A percentile compares a stretch with the other conserved stretches of the same genome.
These are phyloP conservation scores for Chalara sp. DNA, from an alignment of 2,329 filamentous ascomycete genomes.

Conservation along the genomic window DNA sequence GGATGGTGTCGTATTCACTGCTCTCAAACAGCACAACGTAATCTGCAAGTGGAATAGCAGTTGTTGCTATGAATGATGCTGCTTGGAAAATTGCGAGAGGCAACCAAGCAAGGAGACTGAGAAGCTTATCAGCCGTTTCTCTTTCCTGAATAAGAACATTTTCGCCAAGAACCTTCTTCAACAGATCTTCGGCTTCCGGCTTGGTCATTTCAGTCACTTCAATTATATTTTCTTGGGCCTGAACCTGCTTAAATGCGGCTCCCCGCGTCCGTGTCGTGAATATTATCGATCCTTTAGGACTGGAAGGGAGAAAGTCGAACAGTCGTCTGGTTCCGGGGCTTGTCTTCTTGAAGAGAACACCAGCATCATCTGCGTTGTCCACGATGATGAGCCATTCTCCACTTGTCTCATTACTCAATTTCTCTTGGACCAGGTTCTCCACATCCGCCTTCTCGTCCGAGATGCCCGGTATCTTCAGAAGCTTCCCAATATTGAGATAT, in stretches of 20 bases:
- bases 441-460: slow-evolving; percentile 6
- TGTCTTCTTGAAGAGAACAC: slow-evolving; percentile 11
- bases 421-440: slow-evolving; percentile 2
- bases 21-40: slow-evolving; percentile 4
- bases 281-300: slow-evolving; percentile 2
- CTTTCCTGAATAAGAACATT: background rate
- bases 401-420: slow-evolving; percentile 8
- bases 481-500: slow-evolving; percentile 5
- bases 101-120: slow-evolving; percentile 4
- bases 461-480: background rate
- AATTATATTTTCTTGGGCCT: slow-evolving; percentile 1
- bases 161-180: background rate
- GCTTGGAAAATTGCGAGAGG: slow-evolving; percentile 13
- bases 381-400: slow-evolving; percentile 35
- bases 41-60: background rate
- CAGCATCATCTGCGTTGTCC: slow-evolving; percentile 36
- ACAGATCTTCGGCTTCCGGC: background rate
- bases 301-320: slow-evolving; percentile 3
- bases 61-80: background rate
- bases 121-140: background rate
- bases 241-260: background rate
- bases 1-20: background rate
- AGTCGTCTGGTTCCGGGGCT: background rate
- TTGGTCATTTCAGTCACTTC: background rate
- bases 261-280: slow-evolving; percentile 7